These are phyloP conservation scores for Entamoeba invadens DNA, from an alignment of 208 protist species.

Conservation along the genomic window DNA sequence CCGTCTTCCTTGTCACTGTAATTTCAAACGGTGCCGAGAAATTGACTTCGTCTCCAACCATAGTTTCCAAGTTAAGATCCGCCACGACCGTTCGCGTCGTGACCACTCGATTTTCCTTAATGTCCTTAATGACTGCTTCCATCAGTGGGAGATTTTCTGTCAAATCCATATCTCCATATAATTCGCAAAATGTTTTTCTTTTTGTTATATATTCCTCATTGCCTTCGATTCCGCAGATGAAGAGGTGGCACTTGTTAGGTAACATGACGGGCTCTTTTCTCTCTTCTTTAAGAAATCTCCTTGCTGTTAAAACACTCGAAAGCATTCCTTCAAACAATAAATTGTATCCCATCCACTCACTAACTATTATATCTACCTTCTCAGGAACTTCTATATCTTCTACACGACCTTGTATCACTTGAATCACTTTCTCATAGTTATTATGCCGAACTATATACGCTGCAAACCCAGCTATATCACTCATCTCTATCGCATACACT, in stretches of 20 bases:
- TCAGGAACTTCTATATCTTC: conserved; percentile 60
- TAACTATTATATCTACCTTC: conserved; percentile 69
- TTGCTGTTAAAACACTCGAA: conserved; percentile 67
- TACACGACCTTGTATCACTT: conserved; percentile 56
- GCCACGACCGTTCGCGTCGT: background rate
- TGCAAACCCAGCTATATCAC: background rate
- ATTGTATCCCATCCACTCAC: conserved; percentile 89
- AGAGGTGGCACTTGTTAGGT: conserved; percentile 44
- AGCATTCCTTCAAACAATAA: conserved; percentile 86
- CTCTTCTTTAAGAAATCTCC: conserved; percentile 46
- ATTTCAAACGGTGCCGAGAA: background rate
- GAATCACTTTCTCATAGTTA: conserved; percentile 44
- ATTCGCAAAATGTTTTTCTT: conserved; percentile 53
- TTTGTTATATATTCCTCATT: conserved; percentile 40
- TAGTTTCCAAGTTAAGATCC: background rate
- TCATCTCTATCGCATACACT: conserved; percentile 42
- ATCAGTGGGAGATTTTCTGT: conserved; percentile 53
- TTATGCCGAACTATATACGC: conserved; percentile 19
- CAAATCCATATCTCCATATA: conserved; percentile 50
- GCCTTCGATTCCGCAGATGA: background rate
- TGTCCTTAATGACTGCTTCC: background rate
- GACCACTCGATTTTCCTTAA: background rate
- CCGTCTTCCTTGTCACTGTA: background rate
- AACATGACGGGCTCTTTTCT: conserved; percentile 59
- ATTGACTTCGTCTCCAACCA: background rate